Evolutionary conservation across 2,329 filamentous ascomycete genomes (phyloP), one percentile per base, ranked within the genome.

Genomic region (Mycocentrospora acerina): DNA sequence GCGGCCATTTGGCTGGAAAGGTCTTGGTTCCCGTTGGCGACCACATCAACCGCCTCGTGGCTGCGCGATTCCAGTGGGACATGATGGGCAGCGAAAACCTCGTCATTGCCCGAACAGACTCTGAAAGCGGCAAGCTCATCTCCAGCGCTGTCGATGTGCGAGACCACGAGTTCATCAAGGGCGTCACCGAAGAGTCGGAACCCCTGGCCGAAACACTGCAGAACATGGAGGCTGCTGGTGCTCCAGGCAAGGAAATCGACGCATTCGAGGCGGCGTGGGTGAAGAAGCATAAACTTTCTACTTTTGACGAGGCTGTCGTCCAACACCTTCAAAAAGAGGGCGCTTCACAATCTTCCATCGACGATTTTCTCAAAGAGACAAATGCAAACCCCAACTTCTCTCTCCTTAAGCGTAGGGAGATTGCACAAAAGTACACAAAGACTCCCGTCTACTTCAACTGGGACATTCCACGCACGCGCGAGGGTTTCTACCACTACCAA

Each of bases 1-100:
- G 93, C 63, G 93, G 93, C 12, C 93, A 98, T 71, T 74, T 97
- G 45, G 93, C 93, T 1, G 93, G 93, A 53, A 98, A 97, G 68
- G 93, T 97, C 2, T 76, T 98, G 7, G 93, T 97, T 3, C 91
- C 93, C 0, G 82, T 90, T 1, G 87, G 90, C 44, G 93, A 97
- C 66, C 93, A 98, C 73, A 95, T 97, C 75, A 96, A 95, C 72
- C 85, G 93, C 18, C 81, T 98, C 4, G 84, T 90, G 14, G 90
- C 93, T 2, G 84, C 91, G 3, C 84, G 93, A 43, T 96, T 95
- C 73, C 93, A 98, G 64, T 98, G 91, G 91, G 93, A 98, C 60
- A 78, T 96, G 55, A 97, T 98, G 91, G 93, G 91, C 31, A 84
- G 82, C 35, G 93, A 98, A 72, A 97, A 95, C 66, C 78, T 97